Evolutionary conservation across 331 rosid species (phyloP), one percentile per base, ranked within the genome.

Genomic region (Arachis monticola): DNA sequence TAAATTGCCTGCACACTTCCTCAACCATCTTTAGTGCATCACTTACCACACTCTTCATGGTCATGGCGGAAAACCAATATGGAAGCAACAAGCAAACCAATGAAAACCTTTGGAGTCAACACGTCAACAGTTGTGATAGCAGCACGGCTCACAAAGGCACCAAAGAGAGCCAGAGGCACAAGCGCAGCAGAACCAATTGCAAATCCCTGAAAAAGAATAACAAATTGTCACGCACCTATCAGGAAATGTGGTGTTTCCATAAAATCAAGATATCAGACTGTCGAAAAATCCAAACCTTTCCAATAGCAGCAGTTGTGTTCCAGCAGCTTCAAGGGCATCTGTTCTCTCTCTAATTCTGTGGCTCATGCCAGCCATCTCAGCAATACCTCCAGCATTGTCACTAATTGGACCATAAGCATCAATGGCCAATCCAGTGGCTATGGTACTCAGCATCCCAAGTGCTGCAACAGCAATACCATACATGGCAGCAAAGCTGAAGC

Each of bases 341-440:
- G 97, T 95, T 81, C 97, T 85, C 87, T 95, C 99, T 12, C 99
- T 84, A 31, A 90, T 92, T 76, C 91, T 83, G 87, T 92, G 97
- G 79, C 97, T 90, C 99, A 95, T 92, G 60, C 97, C 99, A 1
- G 97, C 99, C 97, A 95, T 95, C 88, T 95, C 97, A 71, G 99
- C 99, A 82, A 95, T 95, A 77, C 97, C 99, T 67, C 99, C 96
- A 35, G 97, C 99, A 69, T 95, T 95, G 88, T 95, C 97, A 82
- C 99, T 90, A 83, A 95, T 95, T 69, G 99, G 97, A 78, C 99
- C 99, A 79, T 92, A 95, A 2, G 97, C 97, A 77, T 95, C 97
- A 42, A 95, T 95, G 72, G 99, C 99, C 86, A 95, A 84, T 63
- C 97, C 99, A 61, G 97, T 95, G 7, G 99, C 97, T 7, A 92